These are phyloP conservation scores for Adansonia gregorii DNA, from an alignment of 441 rosid genomes.

Conservation along the genomic window DNA sequence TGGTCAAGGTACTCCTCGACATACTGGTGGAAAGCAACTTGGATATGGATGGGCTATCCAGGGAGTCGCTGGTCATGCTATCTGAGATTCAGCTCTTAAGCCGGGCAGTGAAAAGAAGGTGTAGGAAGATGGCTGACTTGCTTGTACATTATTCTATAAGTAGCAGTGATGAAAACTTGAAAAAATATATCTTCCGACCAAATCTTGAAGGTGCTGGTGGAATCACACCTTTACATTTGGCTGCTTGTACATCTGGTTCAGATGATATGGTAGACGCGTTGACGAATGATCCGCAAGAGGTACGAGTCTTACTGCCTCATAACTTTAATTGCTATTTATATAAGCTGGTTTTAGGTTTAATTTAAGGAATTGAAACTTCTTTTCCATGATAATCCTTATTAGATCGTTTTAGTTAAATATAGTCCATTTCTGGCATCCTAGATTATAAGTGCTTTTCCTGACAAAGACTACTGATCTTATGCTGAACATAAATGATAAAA, in stretches of 20 bases:
- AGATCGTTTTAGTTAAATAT: neutral
- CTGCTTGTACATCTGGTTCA: constrained; percentile 71
- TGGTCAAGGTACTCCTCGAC: constrained; percentile 66
- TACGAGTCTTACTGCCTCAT: constrained; percentile 30
- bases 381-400: neutral
- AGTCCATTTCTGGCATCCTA: neutral
- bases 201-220: constrained; percentile 73
- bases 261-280: constrained; percentile 66
- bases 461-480: constrained; percentile 1
- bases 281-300: constrained; percentile 88
- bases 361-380: neutral
- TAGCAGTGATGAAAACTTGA: constrained; percentile 32
- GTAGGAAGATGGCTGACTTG: constrained; percentile 66
- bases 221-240: constrained; percentile 81
- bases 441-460: neutral
- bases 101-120: constrained; percentile 75
- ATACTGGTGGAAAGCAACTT: constrained; percentile 60
- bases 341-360: constrained; percentile 1
- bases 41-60: constrained; percentile 46
- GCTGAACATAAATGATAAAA: constrained; percentile 5
- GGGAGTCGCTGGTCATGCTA: constrained; percentile 58
- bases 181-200: constrained; percentile 61
- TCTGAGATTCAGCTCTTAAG: constrained; percentile 69
- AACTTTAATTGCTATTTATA: neutral
- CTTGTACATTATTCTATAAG: constrained; percentile 53